Base-by-base conservation (phyloP, 768 basidiomycete genomes). In the Boletus bicolor region DNA sequence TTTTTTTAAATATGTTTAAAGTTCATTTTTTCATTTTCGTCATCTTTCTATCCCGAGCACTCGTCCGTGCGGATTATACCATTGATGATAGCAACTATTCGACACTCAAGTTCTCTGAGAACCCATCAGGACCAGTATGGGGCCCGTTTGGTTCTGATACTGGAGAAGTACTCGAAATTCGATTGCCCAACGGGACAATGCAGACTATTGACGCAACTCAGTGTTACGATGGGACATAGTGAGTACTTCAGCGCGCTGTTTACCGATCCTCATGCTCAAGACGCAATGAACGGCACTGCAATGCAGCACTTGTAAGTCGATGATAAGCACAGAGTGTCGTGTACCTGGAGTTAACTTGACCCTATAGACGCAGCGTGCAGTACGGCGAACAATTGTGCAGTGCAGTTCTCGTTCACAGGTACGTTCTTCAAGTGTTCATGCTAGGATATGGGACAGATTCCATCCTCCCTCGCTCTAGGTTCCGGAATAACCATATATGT, bases 401-500 rank as follows among this genome's bases (percentile, higher is more conserved):
- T 69, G 19, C 55, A 63, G 44, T 67, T 67, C 24, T 57, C 65
- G 11, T 69, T 69, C 39, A 65, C 63, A 32, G 65, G 67, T 61
- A 44, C 7, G 54, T n/a, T 30, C 6, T 12, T 15, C 4, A 0
- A 10, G 19, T 41, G 24, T 38, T 37, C 35, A 28, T 15, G 36
- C 19, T 4, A 12, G n/a, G 7, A 21, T 19, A 37, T 28, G 32
- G 7, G 36, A 24, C 3, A 7, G 12, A 38, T 30, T 10, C 42
- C 28, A 28, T 46, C 1, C 7, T 28, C 37, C 9, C 14, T 49
- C 8, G 41, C 15, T 24, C 26, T 19, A 69, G 68, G 66, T 2
- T 70, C 68, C 9, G 68, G 68, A n/a, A 44, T 66, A 44, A 68
- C 66, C 1, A 56, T 69, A n/a, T 70, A 70, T 51, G 64, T 69